Base-by-base conservation (phyloP, 1,284 basidiomycete species). In the Trichosporon faecale region DNA sequence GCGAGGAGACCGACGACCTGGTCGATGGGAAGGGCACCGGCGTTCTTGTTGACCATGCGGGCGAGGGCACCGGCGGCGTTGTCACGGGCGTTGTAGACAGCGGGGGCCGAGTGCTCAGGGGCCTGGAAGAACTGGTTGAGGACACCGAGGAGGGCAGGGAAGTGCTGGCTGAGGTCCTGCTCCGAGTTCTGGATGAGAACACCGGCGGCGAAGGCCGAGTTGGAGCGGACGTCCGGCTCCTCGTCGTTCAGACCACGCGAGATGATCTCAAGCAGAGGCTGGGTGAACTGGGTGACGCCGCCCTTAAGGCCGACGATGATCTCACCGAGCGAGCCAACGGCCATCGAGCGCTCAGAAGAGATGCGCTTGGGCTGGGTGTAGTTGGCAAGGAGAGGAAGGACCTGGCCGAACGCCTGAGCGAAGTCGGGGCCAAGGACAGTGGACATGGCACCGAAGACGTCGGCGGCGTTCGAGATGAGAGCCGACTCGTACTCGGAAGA, bases 401-500 rank as follows among this genome's bases (percentile, higher is more conserved):
- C 98, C 57, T 88, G 89, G 71, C 84, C 84, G 84, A 99, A 96
- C 18, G 92, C 90, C 70, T 88, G 88, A n/a, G 88, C 87, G 79
- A 99, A 99, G 83, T 94, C 93, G 37, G 87, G 75, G 12, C 94
- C 95, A 18, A 98, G 88, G 27, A 90, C 91, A 73, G 89, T 90
- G 37, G 96, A 94, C 78, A 99, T 86, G 6, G 94, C 88, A 71
- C 95, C 91, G 68, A 98, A 95, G 68, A 99, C 90, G 82, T 99
- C 97, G 65, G 91, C 91, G 29, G 97, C 96, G 44, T 95, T 91
- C 40, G 93, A 93, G 81, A 99, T 92, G 70, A 99, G 88, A 57
- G 96, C 92, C 16, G 95, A 94, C 84, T 99, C 97, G 83, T 96
- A 98, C 85, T 99, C 97, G 6, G 95, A 95, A 75, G 92, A 91